phyloP scores from a whole-genome alignment of 176 grass and related monocot genomes.

The Secale cereale region DNA sequence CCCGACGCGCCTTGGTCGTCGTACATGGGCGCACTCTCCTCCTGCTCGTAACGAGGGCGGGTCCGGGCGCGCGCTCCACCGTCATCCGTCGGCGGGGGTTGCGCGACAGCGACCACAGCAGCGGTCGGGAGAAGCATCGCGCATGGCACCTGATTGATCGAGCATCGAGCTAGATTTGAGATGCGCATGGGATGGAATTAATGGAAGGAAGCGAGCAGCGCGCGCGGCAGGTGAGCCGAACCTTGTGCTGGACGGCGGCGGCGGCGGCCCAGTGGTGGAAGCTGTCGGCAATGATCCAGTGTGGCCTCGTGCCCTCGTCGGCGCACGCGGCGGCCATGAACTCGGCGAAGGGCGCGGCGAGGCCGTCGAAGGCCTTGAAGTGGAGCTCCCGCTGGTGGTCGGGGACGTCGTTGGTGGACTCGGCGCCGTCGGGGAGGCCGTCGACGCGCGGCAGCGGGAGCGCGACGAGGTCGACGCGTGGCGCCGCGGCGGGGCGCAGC shows the following conservation, averaged over 20 bases:
- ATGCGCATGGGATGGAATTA: too few relatives aligned
- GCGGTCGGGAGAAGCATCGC: neutral
- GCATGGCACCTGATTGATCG: neutral
- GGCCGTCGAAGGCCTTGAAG: conserved; percentile 2
- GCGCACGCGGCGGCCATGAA: neutral
- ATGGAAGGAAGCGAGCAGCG: neutral
- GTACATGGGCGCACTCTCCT: neutral
- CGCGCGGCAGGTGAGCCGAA: neutral
- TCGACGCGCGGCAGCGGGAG: neutral
- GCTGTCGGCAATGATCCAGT: neutral
- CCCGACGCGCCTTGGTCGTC: neutral
- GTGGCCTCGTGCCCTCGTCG: neutral
- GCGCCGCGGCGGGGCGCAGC: neutral
- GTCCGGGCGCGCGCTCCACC: neutral
- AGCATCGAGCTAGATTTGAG: neutral
- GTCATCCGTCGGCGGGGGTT: neutral
- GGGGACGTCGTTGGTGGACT: neutral
- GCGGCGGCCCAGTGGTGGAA: neutral
- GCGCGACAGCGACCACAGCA: neutral
- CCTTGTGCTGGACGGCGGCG: neutral
- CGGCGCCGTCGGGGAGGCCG: neutral
- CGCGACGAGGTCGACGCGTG: neutral
- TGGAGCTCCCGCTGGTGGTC: neutral
- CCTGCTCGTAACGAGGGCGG: neutral
- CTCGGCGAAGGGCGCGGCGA: neutral